Evolutionary conservation across 371 early-diverging fungal species (phyloP).

Genomic region (Circinella minor): DNA sequence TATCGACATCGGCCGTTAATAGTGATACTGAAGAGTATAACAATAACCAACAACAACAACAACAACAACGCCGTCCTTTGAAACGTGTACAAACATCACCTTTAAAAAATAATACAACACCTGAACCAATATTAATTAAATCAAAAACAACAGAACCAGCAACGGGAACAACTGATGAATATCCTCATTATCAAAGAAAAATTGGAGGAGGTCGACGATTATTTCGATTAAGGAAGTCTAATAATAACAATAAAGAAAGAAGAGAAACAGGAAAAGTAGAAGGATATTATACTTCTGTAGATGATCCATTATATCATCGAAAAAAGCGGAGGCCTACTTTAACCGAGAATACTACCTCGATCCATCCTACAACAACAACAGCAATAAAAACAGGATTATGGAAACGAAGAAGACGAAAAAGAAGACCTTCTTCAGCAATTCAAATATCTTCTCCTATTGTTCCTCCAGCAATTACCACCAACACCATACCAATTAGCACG

Average conservation of each 20-base stretch:
- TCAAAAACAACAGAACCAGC: neutral
- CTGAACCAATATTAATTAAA: neutral
- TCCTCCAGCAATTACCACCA: neutral
- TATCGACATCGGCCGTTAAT: neutral
- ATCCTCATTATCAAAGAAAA: neutral
- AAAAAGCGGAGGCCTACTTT: slow-evolving; percentile 2
- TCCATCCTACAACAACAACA: neutral
- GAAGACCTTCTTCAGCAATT: neutral
- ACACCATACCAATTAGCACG: neutral
- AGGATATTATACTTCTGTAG: slow-evolving; percentile 10
- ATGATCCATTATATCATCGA: slow-evolving; percentile 7
- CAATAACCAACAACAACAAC: neutral
- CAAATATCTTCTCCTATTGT: neutral
- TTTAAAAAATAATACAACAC: neutral
- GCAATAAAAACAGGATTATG: neutral
- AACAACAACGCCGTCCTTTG: neutral
- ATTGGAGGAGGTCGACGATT: neutral
- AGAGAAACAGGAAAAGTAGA: neutral
- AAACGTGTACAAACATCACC: neutral
- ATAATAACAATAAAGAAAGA: neutral
- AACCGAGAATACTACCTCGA: neutral
- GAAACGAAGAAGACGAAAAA: slow-evolving; percentile 1
- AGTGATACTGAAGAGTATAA: neutral
- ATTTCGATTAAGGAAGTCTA: neutral
- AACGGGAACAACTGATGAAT: too few relatives aligned